These are phyloP conservation scores for Xerocomus cyaneibrunnescens DNA, from an alignment of 1,284 basidiomycete genomes.

Conservation along the genomic window DNA sequence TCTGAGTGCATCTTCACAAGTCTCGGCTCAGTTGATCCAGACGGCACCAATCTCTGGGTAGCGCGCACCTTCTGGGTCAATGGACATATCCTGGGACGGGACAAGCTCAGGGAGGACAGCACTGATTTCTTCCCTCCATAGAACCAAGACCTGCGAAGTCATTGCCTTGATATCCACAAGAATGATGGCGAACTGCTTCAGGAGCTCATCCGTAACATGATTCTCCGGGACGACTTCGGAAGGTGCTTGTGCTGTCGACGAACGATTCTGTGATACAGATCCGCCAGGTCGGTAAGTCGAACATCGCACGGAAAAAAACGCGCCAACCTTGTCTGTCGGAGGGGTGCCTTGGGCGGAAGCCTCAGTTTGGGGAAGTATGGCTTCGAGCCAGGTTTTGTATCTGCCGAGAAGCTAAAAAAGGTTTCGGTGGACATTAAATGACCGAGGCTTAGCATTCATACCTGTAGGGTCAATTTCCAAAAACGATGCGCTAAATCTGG, in stretches of 20 bases:
- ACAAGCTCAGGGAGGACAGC: conserved; percentile 49
- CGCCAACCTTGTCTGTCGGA: conserved; percentile 28
- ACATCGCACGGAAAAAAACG: neutral
- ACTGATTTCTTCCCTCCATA: conserved; percentile 70
- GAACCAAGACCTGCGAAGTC: conserved; percentile 45
- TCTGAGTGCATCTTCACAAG: conserved; percentile 54
- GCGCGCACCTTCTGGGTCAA: conserved; percentile 52
- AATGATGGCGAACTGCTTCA: conserved; percentile 62
- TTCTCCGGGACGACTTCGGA: conserved; percentile 54
- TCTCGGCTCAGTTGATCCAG: neutral
- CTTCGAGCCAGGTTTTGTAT: conserved; percentile 74
- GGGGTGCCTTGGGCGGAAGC: conserved; percentile 31
- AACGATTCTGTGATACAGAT: conserved; percentile 36
- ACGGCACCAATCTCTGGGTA: neutral
- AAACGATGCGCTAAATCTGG: conserved; percentile 80
- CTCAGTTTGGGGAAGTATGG: conserved; percentile 40
- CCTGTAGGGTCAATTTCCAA: conserved; percentile 88
- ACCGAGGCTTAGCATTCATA: conserved; percentile 30
- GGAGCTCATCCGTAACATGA: conserved; percentile 56
- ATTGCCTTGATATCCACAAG: conserved; percentile 66
- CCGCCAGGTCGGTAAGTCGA: neutral
- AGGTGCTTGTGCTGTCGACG: conserved; percentile 50
- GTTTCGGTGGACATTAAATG: conserved; percentile 6
- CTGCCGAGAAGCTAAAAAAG: conserved; percentile 66
- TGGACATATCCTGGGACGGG: conserved; percentile 38